Evolutionary conservation across 2,329 filamentous ascomycete genomes (phyloP).

Genomic region (Pseudogymnoascus sp.): DNA sequence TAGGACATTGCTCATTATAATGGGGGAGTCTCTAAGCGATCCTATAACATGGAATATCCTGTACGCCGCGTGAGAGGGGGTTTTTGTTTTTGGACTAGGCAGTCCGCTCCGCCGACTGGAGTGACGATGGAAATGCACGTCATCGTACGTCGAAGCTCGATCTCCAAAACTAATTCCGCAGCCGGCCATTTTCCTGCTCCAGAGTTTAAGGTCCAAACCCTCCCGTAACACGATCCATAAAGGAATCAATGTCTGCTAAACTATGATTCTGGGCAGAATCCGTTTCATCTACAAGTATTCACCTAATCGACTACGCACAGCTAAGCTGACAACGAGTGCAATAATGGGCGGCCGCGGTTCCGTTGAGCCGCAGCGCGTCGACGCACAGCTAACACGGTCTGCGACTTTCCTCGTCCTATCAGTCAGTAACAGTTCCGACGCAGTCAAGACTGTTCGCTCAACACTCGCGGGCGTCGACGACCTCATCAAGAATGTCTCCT

Average conservation of each 20-base stretch:
- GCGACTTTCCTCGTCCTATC: slow-evolving; percentile 48
- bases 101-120: background rate
- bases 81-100: background rate
- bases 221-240: background rate
- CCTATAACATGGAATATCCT: too few species aligned
- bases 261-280: background rate
- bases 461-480: slow-evolving; percentile 37
- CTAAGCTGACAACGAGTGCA: background rate
- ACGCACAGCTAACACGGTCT: slow-evolving; percentile 43
- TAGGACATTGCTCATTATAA: too few species aligned
- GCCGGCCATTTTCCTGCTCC: background rate
- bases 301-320: background rate
- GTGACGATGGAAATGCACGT: background rate
- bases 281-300: background rate
- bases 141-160: background rate
- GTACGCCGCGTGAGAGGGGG: background rate
- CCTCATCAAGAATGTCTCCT: slow-evolving; percentile 45
- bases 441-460: slow-evolving; percentile 37
- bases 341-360: slow-evolving; percentile 24
- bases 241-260: background rate
- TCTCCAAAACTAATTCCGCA: background rate
- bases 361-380: slow-evolving; percentile 39
- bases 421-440: slow-evolving; percentile 29
- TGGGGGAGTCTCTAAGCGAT: too few species aligned
- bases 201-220: too few species aligned